Conservation (phyloP, 805 yeast genomes). For the Metschnikowia cubensis region DNA sequence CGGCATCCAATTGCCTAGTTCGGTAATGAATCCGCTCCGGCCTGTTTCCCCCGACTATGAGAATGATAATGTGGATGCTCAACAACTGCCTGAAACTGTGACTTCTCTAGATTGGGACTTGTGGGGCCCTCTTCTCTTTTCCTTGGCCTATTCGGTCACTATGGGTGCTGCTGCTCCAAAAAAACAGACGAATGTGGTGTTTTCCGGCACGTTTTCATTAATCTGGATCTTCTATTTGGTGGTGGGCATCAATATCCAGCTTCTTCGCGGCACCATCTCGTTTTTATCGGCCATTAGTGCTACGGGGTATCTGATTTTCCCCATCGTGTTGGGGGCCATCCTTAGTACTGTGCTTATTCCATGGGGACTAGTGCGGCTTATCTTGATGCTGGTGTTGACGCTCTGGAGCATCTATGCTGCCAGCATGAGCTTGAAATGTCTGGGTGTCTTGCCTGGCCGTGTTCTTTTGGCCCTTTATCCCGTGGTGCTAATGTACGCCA, state of each 20-base stretch:
- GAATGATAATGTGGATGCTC: constrained; percentile 13
- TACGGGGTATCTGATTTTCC: constrained; percentile 67
- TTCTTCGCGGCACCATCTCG: constrained; percentile 58
- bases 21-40: constrained; percentile 23
- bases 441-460: constrained; percentile 63
- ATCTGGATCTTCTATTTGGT: constrained; percentile 61
- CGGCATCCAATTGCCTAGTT: constrained; percentile 35
- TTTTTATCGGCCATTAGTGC: constrained; percentile 67
- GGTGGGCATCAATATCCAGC: constrained; percentile 61
- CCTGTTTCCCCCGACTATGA: neutral
- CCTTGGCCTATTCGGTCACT: constrained; percentile 50
- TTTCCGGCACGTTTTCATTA: constrained; percentile 60
- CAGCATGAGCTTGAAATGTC: constrained; percentile 54
- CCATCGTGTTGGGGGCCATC: constrained; percentile 52
- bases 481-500: constrained; percentile 57
- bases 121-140: constrained; percentile 71
- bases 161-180: constrained; percentile 46
- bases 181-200: constrained; percentile 47
- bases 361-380: constrained; percentile 47
- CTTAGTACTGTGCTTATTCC: constrained; percentile 44
- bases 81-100: constrained; percentile 7
- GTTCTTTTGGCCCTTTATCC: constrained; percentile 63
- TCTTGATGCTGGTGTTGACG: constrained; percentile 43
- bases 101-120: constrained; percentile 51
- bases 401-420: constrained; percentile 67